Percentiles rank a stretch among this genome's conserved stretches.
These are phyloP conservation scores for Phytophthora ohioensis DNA, from an alignment of 352 stramenopile species.

Conservation along the genomic window DNA sequence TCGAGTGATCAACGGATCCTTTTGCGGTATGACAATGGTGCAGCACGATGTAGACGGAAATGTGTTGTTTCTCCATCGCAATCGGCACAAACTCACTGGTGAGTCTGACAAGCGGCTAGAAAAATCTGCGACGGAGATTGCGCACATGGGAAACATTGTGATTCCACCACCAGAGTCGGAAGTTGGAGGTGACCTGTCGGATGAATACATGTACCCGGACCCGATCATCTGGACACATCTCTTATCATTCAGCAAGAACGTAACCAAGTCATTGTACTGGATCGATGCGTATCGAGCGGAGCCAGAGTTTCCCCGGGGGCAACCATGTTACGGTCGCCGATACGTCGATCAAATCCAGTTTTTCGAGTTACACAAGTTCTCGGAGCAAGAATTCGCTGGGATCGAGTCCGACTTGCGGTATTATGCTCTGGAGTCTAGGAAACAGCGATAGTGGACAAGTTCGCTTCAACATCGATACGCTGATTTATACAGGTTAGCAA, in stretches of 20 bases:
- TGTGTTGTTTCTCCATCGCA: slow-evolving; percentile 53
- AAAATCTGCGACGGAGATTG: not conserved
- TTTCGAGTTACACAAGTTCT: slow-evolving; percentile 15
- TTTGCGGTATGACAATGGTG: slow-evolving; percentile 54
- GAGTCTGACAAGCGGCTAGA: not conserved
- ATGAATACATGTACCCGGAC: slow-evolving; percentile 30
- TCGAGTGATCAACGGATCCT: slow-evolving; percentile 28
- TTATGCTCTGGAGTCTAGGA: slow-evolving; percentile 3
- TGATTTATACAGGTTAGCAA: too few species aligned
- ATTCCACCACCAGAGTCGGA: not conserved
- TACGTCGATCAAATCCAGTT: not conserved
- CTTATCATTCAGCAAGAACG: slow-evolving; percentile 55
- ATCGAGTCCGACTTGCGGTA: slow-evolving; percentile 5
- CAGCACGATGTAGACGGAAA: slow-evolving; percentile 41
- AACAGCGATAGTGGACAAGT: not conserved
- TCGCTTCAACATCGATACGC: too few species aligned
- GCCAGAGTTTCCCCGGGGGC: slow-evolving; percentile 38
- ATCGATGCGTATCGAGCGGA: slow-evolving; percentile 53
- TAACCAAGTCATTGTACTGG: slow-evolving; percentile 38
- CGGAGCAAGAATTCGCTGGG: slow-evolving; percentile 3
- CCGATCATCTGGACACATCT: slow-evolving; percentile 67
- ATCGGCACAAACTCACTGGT: slow-evolving; percentile 38
- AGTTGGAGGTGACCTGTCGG: slow-evolving; percentile 1
- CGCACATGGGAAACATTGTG: not conserved
- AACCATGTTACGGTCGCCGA: slow-evolving; percentile 58